Evolutionary conservation across 192 early-diverging fungal genomes (phyloP).

Genomic region (Podila clonocystis): DNA sequence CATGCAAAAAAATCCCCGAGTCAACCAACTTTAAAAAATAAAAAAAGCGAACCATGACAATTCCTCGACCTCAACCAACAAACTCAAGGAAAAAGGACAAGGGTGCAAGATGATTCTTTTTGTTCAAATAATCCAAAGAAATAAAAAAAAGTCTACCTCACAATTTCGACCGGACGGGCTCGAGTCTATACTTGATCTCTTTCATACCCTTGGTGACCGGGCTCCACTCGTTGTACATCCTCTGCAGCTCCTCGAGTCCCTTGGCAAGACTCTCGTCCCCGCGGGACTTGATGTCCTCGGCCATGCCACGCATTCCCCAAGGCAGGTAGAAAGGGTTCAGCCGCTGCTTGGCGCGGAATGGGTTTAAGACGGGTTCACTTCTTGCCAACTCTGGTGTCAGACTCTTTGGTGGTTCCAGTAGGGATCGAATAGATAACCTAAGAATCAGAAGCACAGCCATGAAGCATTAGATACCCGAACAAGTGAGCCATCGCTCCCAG

Average conservation of each 20-base stretch:
- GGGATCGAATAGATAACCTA: slow-evolving; percentile 39
- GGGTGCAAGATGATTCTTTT: too few relatives aligned
- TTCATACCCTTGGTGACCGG: slow-evolving; percentile 74
- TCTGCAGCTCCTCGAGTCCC: slow-evolving; percentile 75
- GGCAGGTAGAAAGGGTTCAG: slow-evolving; percentile 94
- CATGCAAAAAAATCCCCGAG: too few relatives aligned
- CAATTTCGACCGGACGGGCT: slow-evolving; percentile 78
- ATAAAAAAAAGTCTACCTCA: slow-evolving; percentile 22
- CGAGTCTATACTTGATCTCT: slow-evolving; percentile 93
- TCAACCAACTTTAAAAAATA: too few relatives aligned
- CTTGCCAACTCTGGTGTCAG: slow-evolving; percentile 17
- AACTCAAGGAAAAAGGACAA: too few relatives aligned
- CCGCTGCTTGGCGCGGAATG: slow-evolving; percentile 72
- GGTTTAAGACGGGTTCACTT: slow-evolving; percentile 53
- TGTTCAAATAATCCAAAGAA: too few relatives aligned
- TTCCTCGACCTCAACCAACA: too few relatives aligned
- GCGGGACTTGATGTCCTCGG: slow-evolving; percentile 73
- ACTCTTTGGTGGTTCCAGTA: slow-evolving; percentile 45
- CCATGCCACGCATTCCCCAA: slow-evolving; percentile 92
- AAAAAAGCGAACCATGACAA: too few relatives aligned
- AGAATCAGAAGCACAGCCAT: slow-evolving; percentile 13
- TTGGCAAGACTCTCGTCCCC: slow-evolving; percentile 57
- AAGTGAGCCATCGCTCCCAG: background rate
- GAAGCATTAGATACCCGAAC: background rate
- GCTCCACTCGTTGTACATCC: slow-evolving; percentile 84